Percentiles rank a stretch among this genome's conserved stretches.
These are phyloP conservation scores for Candida sakaeoensis DNA, from an alignment of 805 yeast species.

Conservation along the genomic window DNA sequence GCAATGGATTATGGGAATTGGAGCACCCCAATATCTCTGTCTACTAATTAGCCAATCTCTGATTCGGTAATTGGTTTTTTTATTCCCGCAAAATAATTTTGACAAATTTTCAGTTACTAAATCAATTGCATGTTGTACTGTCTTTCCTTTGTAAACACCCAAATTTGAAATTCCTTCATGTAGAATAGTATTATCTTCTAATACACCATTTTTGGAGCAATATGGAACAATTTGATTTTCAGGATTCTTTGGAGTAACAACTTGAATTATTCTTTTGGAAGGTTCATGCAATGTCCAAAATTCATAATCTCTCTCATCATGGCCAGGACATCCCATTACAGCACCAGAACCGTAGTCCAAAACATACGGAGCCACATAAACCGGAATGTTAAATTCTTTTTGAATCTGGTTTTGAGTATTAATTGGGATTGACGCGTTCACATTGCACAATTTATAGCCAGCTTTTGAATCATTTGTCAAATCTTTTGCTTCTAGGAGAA, in stretches of 20 bases:
- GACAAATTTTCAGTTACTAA: slow-evolving; percentile 43
- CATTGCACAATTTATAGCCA: slow-evolving; percentile 51
- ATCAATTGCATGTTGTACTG: slow-evolving; percentile 47
- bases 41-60: slow-evolving; percentile 95
- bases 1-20: slow-evolving; percentile 93
- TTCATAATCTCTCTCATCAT: slow-evolving; percentile 76
- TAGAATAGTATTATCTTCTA: slow-evolving; percentile 25
- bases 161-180: slow-evolving; percentile 23
- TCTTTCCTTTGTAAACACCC: slow-evolving; percentile 47
- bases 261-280: slow-evolving; percentile 31
- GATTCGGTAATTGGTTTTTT: slow-evolving; percentile 54
- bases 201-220: slow-evolving; percentile 42
- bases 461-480: slow-evolving; percentile 30
- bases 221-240: slow-evolving; percentile 38
- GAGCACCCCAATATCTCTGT: slow-evolving; percentile 98
- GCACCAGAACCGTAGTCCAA: slow-evolving; percentile 88
- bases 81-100: slow-evolving; percentile 38
- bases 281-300: slow-evolving; percentile 74
- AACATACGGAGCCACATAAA: slow-evolving; percentile 90
- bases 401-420: slow-evolving; percentile 21
- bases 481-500: slow-evolving; percentile 50
- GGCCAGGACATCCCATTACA: slow-evolving; percentile 98
- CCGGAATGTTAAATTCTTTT: slow-evolving; percentile 47
- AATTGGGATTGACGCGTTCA: slow-evolving; percentile 60
- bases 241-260: slow-evolving; percentile 44